These are phyloP conservation scores for Aspergillus bertholletiae DNA, from an alignment of 495 filamentous ascomycete species.

Conservation along the genomic window DNA sequence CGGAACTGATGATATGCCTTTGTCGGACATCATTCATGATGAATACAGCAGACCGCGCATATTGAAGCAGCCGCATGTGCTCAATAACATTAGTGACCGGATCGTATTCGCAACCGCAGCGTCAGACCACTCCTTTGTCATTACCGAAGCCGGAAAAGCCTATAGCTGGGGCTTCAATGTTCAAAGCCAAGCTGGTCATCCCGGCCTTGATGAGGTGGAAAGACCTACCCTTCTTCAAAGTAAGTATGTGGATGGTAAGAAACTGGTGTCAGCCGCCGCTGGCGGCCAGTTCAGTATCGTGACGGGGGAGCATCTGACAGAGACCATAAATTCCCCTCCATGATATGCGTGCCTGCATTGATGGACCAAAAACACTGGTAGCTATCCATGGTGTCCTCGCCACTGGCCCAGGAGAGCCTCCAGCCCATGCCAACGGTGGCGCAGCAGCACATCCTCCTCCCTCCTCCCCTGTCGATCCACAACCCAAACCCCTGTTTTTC, in stretches of 20 bases:
- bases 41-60: conserved; percentile 3
- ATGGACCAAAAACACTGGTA: too few relatives aligned
- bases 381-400: too few relatives aligned
- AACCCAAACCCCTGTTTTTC: too few relatives aligned
- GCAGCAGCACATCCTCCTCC: too few relatives aligned
- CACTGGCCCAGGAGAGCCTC: too few relatives aligned
- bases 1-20: not conserved
- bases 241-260: conserved; percentile 5
- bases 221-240: conserved; percentile 1
- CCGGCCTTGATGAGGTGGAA: not conserved
- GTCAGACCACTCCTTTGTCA: conserved; percentile 12
- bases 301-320: not conserved
- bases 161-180: conserved; percentile 14
- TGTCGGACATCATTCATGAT: conserved; percentile 1
- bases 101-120: not conserved
- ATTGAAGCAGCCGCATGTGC: conserved; percentile 3
- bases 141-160: conserved; percentile 3
- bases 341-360: too few relatives aligned
- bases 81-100: not conserved
- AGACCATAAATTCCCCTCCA: too few relatives aligned
- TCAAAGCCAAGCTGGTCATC: conserved; percentile 7
- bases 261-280: not conserved
- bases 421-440: too few relatives aligned
- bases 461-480: too few relatives aligned
- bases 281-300: conserved; percentile 10